phyloP scores from a whole-genome alignment of 768 basidiomycete species.

The Pholiota microspora region DNA sequence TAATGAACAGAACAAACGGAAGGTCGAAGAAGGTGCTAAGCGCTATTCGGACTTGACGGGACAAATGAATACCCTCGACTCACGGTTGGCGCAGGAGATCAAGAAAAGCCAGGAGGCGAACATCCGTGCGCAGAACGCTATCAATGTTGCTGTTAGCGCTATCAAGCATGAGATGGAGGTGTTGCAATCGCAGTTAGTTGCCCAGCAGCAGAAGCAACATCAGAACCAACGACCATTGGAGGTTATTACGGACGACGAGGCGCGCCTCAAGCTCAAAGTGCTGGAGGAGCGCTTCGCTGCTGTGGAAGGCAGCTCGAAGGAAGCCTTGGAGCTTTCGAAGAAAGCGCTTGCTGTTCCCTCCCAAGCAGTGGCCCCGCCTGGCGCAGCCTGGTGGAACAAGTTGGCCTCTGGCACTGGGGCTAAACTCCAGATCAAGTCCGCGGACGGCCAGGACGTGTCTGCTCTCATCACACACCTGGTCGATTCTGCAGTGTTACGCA shows the following conservation, averaged over 20 bases:
- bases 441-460: constrained; percentile 72
- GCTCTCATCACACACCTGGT: constrained; percentile 74
- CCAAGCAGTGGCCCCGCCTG: constrained; percentile 20
- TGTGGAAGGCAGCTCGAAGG: constrained; percentile 65
- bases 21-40: constrained; percentile 52
- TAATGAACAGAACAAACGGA: constrained; percentile 45
- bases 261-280: constrained; percentile 46
- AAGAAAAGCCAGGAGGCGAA: constrained; percentile 45
- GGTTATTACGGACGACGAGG: constrained; percentile 49
- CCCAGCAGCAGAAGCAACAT: constrained; percentile 27
- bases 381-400: constrained; percentile 73
- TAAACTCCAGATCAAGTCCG: constrained; percentile 66
- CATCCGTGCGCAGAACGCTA: constrained; percentile 45
- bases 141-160: constrained; percentile 43
- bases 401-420: constrained; percentile 35
- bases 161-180: constrained; percentile 57
- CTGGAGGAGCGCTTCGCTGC: constrained; percentile 63
- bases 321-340: constrained; percentile 67
- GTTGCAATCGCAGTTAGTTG: constrained; percentile 34
- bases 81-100: constrained; percentile 36
- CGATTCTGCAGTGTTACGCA: constrained; percentile 65
- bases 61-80: constrained; percentile 57
- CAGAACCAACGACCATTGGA: constrained; percentile 17
- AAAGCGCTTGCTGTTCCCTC: constrained; percentile 31
- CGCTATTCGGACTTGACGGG: constrained; percentile 50